A percentile compares a stretch with the other conserved stretches of the same genome.
These are phyloP conservation scores for Chloranthus sessilifolius DNA, from an alignment of 164 flowering plant genomes.

Conservation along the genomic window DNA sequence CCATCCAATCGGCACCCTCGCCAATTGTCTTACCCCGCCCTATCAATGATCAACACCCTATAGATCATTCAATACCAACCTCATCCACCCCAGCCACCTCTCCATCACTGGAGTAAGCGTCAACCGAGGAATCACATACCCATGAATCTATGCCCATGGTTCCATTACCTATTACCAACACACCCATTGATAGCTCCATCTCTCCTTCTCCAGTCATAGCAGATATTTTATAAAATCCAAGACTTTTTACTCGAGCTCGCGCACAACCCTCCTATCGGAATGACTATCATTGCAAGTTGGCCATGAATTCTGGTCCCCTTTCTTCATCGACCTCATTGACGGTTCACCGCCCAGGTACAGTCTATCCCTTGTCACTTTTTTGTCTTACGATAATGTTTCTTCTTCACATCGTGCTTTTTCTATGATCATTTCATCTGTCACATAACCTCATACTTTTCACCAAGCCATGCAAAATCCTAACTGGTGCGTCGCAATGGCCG, in stretches of 20 bases:
- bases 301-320: neutral
- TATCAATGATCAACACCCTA: no score
- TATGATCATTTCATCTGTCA: neutral
- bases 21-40: constrained; percentile 1
- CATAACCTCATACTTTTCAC: neutral
- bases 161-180: neutral
- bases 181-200: neutral
- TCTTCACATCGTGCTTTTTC: neutral
- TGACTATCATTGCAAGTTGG: neutral
- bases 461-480: neutral
- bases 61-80: no score
- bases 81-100: no score
- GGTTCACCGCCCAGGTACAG: neutral
- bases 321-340: neutral
- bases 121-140: no score
- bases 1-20: neutral
- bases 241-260: neutral
- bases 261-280: neutral
- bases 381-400: neutral
- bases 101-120: no score
- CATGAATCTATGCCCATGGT: no score
- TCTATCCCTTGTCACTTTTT: neutral
- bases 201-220: neutral
- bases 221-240: neutral
- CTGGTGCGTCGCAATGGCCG: neutral